phyloP scores from a whole-genome alignment of 1,284 basidiomycete genomes.

The Puccinia horiana region DNA sequence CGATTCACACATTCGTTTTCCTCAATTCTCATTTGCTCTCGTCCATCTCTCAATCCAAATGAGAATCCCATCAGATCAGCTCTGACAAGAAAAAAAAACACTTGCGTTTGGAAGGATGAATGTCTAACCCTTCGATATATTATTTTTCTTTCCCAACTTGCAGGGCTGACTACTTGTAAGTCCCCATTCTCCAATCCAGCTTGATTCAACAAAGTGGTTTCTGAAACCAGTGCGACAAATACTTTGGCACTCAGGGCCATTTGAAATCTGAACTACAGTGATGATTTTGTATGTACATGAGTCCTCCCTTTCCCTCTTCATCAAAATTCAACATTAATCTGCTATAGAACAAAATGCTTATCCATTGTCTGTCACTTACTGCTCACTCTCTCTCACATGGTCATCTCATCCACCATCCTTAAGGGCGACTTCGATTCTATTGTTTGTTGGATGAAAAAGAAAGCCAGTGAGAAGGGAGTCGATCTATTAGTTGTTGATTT shows the following conservation, averaged over 20 bases:
- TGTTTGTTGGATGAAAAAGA: constrained; percentile 55
- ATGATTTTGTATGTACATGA: constrained; percentile 48
- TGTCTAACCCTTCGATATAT: neutral
- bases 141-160: neutral
- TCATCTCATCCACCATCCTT: neutral
- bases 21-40: neutral
- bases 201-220: neutral
- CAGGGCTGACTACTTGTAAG: constrained; percentile 47
- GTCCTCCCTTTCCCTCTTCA: neutral
- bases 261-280: constrained; percentile 55
- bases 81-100: too few relatives aligned
- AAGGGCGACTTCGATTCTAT: constrained; percentile 59
- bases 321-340: neutral
- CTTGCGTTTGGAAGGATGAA: too few relatives aligned
- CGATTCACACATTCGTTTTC: constrained; percentile 67
- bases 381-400: neutral
- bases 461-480: constrained; percentile 54
- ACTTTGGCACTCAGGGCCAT: constrained; percentile 53
- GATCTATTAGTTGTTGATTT: constrained; percentile 58
- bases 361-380: neutral
- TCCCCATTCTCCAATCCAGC: neutral
- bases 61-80: too few relatives aligned
- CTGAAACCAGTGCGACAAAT: neutral
- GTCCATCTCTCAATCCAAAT: too few relatives aligned
- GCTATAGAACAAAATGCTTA: neutral